A percentile compares a stretch with the other conserved stretches of the same genome.
Conservation (phyloP, 805 yeast species). For the Candida multigemmis region DNA sequence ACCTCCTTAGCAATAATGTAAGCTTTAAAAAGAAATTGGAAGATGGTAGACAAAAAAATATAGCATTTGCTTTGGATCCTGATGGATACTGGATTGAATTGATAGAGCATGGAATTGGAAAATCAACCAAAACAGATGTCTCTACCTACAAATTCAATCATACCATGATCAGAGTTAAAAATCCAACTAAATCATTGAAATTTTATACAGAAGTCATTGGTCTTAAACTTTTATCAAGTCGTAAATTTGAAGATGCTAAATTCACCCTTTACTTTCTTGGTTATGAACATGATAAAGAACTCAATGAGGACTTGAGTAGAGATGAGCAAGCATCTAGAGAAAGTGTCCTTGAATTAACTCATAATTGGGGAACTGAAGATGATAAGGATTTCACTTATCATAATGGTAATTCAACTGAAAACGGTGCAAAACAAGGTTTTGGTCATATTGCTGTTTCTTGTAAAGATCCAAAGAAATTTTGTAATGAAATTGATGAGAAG, state of each 20-base stretch:
- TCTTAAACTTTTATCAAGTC: constrained; percentile 56
- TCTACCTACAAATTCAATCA: constrained; percentile 62
- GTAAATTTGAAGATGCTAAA: constrained; percentile 56
- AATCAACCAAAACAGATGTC: constrained; percentile 30
- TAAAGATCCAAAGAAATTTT: constrained; percentile 49
- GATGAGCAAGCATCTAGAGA: constrained; percentile 38
- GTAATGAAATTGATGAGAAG: constrained; percentile 40
- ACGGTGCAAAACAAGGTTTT: constrained; percentile 65
- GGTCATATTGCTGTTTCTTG: constrained; percentile 78
- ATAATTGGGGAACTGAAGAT: constrained; percentile 90
- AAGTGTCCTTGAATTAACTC: constrained; percentile 81
- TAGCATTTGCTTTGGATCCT: constrained; percentile 93
- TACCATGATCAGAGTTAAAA: constrained; percentile 88
- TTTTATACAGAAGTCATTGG: constrained; percentile 80
- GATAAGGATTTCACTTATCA: constrained; percentile 73
- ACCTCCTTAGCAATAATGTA: constrained; percentile 54
- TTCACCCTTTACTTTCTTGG: constrained; percentile 85
- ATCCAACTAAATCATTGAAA: constrained; percentile 62
- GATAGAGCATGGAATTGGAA: constrained; percentile 46
- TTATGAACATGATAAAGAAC: constrained; percentile 41
- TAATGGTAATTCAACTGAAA: constrained; percentile 55
- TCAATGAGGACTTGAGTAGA: constrained; percentile 29
- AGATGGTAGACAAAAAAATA: constrained; percentile 89
- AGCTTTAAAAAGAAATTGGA: constrained; percentile 71
- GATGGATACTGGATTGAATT: constrained; percentile 96